phyloP scores from a whole-genome alignment of 345 rosid species.

The Durio zibethinus region DNA sequence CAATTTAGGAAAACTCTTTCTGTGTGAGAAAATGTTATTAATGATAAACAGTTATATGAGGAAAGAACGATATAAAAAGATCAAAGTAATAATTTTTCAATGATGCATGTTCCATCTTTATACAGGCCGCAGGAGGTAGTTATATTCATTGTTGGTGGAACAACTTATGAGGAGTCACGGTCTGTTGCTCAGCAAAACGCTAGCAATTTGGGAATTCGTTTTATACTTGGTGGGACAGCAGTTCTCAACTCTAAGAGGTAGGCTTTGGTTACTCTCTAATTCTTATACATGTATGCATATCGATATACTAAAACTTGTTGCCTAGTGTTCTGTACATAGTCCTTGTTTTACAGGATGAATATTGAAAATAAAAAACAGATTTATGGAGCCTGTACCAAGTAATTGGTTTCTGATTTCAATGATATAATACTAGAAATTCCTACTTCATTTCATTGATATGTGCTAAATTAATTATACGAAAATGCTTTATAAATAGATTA shows the following conservation, averaged over 20 bases:
- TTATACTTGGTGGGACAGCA: conserved; percentile 77
- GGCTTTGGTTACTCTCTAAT: conserved; percentile 1
- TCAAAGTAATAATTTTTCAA: neutral
- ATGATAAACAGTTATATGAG: neutral
- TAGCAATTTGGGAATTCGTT: conserved; percentile 74
- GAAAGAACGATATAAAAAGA: neutral
- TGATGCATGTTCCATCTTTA: conserved; percentile 5
- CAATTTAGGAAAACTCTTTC: neutral
- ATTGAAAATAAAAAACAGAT: neutral
- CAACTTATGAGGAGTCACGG: conserved; percentile 94
- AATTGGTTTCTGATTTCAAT: neutral
- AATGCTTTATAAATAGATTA: neutral
- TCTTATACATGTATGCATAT: neutral
- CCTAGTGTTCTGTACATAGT: neutral
- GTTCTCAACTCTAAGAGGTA: conserved; percentile 88
- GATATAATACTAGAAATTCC: neutral
- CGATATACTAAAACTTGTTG: neutral
- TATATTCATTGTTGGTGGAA: conserved; percentile 91
- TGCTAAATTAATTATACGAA: neutral
- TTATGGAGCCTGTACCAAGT: neutral
- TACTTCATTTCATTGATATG: neutral
- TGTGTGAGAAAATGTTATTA: neutral
- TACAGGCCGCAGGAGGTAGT: conserved; percentile 91
- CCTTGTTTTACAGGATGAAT: neutral
- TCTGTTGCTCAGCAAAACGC: conserved; percentile 78